Conservation (phyloP, 2,329 filamentous ascomycete genomes). For the Coleophoma eucalyptorum region DNA sequence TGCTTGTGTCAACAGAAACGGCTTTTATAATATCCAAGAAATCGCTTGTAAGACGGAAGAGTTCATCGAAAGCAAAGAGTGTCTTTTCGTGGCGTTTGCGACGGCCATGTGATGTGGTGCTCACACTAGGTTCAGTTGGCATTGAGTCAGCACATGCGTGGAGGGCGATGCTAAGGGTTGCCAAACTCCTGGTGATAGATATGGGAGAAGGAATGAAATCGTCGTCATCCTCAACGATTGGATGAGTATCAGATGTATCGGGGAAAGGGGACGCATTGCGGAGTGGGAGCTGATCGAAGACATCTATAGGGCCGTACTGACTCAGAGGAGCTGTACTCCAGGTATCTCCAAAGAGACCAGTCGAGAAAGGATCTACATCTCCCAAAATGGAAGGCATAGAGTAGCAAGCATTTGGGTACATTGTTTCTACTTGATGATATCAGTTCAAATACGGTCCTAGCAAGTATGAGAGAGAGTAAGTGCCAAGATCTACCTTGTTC, state of each 20-base stretch:
- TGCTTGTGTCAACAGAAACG: background rate
- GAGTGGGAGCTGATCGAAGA: too few species aligned
- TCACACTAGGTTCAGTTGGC: background rate
- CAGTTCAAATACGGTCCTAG: too few species aligned
- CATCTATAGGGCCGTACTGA: background rate
- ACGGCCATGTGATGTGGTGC: background rate
- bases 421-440: background rate
- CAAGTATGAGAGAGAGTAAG: background rate
- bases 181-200: constrained; percentile 1
- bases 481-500: background rate
- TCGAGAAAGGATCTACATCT: background rate
- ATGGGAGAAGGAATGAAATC: background rate
- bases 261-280: background rate
- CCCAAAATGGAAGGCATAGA: background rate
- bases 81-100: background rate
- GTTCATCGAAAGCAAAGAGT: constrained; percentile 2
- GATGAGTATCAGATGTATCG: background rate
- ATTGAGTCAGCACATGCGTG: constrained; percentile 2
- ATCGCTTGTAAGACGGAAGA: constrained; percentile 4
- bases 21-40: constrained; percentile 1
- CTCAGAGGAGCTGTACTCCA: background rate
- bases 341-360: background rate
- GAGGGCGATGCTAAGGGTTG: background rate
- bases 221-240: background rate
- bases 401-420: background rate